These are phyloP conservation scores for Dactylellina parvicollis DNA, from an alignment of 2,329 filamentous ascomycete genomes.

Conservation along the genomic window DNA sequence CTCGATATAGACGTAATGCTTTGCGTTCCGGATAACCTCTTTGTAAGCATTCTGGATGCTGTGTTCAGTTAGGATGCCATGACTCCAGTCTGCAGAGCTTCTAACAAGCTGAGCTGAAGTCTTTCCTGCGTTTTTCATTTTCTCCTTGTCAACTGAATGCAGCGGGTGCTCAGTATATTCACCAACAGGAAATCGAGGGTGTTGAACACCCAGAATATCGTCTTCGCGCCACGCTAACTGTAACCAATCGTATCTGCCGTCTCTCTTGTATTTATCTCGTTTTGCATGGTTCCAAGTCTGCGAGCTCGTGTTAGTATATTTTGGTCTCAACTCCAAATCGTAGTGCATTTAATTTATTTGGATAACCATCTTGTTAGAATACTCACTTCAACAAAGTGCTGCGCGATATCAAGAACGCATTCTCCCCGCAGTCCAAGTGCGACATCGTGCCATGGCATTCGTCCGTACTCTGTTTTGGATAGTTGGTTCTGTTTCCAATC, in stretches of 20 bases:
- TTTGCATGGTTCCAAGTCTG: conserved; percentile 96
- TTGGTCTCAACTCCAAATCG: background rate
- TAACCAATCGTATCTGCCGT: conserved; percentile 84
- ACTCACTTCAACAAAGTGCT: conserved; percentile 76
- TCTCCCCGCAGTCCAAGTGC: conserved; percentile 90
- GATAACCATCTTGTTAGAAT: background rate
- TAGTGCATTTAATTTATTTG: background rate
- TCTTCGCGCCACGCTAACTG: conserved; percentile 80
- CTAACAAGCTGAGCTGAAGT: conserved; percentile 86
- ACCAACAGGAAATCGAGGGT: conserved; percentile 87
- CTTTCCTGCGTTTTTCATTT: conserved; percentile 73
- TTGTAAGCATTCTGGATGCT: conserved; percentile 88
- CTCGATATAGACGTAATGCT: conserved; percentile 97
- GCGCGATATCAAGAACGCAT: conserved; percentile 90
- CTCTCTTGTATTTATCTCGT: conserved; percentile 93
- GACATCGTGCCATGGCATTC: conserved; percentile 99
- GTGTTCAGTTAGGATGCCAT: conserved; percentile 83
- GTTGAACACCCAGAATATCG: conserved; percentile 85
- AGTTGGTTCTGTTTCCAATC: conserved; percentile 95
- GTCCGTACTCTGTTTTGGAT: conserved; percentile 86
- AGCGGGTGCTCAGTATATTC: conserved; percentile 85
- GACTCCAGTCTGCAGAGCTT: conserved; percentile 92
- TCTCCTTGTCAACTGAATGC: conserved; percentile 74
- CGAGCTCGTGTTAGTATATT: conserved; percentile 52
- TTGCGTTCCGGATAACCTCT: conserved; percentile 83